These are phyloP conservation scores for Mycena olivaceomarginata DNA, from an alignment of 768 basidiomycete species.

Conservation along the genomic window DNA sequence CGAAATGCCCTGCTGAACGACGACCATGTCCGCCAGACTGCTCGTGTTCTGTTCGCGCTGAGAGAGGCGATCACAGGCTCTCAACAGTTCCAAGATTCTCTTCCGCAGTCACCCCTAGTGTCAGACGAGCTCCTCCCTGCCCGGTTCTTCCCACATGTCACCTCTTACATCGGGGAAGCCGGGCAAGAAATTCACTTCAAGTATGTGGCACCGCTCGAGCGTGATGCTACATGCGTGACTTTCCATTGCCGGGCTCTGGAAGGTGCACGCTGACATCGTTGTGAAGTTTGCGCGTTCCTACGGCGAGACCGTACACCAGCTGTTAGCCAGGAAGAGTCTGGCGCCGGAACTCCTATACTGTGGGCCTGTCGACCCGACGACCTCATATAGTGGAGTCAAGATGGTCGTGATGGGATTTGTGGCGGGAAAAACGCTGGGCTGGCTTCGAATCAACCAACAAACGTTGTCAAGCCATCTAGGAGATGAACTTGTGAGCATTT, in stretches of 20 bases:
- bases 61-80: neutral
- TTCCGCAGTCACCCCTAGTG: neutral
- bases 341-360: slow-evolving; percentile 61
- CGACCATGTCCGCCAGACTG: neutral
- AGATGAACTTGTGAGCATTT: slow-evolving; percentile 43
- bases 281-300: slow-evolving; percentile 63
- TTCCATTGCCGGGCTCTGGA: slow-evolving; percentile 38
- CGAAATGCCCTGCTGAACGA: slow-evolving; percentile 1
- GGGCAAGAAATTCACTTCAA: neutral
- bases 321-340: slow-evolving; percentile 50
- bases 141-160: too few species aligned
- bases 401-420: too few species aligned
- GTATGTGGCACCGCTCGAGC: slow-evolving; percentile 42
- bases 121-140: slow-evolving; percentile 4
- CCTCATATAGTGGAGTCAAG: slow-evolving; percentile 32
- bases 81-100: neutral
- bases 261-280: slow-evolving; percentile 44
- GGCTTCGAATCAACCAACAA: slow-evolving; percentile 17
- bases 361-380: slow-evolving; percentile 31
- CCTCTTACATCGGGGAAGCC: too few species aligned
- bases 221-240: slow-evolving; percentile 43
- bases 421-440: slow-evolving; percentile 14
- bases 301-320: slow-evolving; percentile 52
- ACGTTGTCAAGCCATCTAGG: slow-evolving; percentile 31
- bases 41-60: slow-evolving; percentile 2